Evolutionary conservation across 148 eudicot genomes (phyloP).

Genomic region (Rheum nobile): DNA sequence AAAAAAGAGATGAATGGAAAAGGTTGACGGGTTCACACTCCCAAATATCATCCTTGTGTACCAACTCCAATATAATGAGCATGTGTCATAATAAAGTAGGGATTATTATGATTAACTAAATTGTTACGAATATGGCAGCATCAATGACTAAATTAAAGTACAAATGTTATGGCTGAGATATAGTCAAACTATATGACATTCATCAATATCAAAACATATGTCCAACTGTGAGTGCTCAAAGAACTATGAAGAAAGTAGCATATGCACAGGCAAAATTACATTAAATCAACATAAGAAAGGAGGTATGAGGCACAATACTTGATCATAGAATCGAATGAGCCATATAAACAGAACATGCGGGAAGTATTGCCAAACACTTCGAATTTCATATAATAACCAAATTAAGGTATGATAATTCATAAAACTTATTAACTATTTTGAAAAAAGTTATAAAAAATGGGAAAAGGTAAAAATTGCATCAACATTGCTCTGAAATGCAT

Average conservation of each 20-base stretch:
- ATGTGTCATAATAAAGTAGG: not conserved
- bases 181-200: not conserved
- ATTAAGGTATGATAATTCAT: too few relatives aligned
- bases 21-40: too few relatives aligned
- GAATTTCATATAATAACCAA: too few relatives aligned
- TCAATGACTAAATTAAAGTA: not conserved
- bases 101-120: too few relatives aligned
- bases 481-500: conserved; percentile 66
- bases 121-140: not conserved
- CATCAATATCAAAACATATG: too few relatives aligned
- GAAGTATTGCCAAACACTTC: too few relatives aligned
- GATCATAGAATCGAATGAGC: too few relatives aligned
- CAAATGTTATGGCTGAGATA: not conserved
- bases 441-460: not conserved
- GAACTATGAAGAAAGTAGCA: not conserved
- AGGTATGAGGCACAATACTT: too few relatives aligned
- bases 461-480: not conserved
- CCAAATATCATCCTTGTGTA: too few relatives aligned
- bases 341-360: too few relatives aligned
- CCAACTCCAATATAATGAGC: not conserved
- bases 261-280: not conserved
- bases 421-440: not conserved
- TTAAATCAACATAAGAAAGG: too few relatives aligned
- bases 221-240: not conserved
- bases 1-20: too few relatives aligned